phyloP scores from a whole-genome alignment of 1,284 basidiomycete genomes.

The Thecaphora frezii region DNA sequence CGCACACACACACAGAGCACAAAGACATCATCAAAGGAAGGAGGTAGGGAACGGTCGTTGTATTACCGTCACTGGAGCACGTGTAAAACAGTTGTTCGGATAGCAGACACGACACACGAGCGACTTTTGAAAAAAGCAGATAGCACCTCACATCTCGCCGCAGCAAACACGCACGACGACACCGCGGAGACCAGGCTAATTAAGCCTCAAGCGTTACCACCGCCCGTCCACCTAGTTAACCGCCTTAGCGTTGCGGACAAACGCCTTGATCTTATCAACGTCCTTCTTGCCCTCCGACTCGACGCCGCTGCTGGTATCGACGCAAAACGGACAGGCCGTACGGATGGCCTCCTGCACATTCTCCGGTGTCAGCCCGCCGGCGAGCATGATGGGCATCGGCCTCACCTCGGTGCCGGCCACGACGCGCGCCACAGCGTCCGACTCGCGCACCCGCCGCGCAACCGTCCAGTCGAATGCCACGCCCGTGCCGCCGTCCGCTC shows the following conservation, averaged over 20 bases:
- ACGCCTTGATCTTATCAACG: conserved; percentile 37
- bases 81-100: too few relatives aligned
- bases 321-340: conserved; percentile 28
- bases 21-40: too few relatives aligned
- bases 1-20: too few relatives aligned
- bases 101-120: too few relatives aligned
- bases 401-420: conserved; percentile 15
- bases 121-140: too few relatives aligned
- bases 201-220: too few relatives aligned
- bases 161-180: too few relatives aligned
- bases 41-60: too few relatives aligned
- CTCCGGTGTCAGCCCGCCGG: conserved; percentile 48
- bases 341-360: conserved; percentile 46
- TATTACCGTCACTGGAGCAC: too few relatives aligned
- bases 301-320: conserved; percentile 55
- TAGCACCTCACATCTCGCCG: too few relatives aligned
- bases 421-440: conserved; percentile 22
- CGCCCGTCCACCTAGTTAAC: too few relatives aligned
- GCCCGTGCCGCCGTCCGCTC: conserved; percentile 46
- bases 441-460: conserved; percentile 20
- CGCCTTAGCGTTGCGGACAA: conserved; percentile 18
- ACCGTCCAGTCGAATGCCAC: conserved; percentile 48
- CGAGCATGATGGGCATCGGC: conserved; percentile 43
- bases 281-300: conserved; percentile 53
- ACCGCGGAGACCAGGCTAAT: too few relatives aligned